Percentiles rank a stretch among this genome's conserved stretches.
These are phyloP conservation scores for Hypoxylon perforatum DNA, from an alignment of 495 filamentous ascomycete species.

Conservation along the genomic window DNA sequence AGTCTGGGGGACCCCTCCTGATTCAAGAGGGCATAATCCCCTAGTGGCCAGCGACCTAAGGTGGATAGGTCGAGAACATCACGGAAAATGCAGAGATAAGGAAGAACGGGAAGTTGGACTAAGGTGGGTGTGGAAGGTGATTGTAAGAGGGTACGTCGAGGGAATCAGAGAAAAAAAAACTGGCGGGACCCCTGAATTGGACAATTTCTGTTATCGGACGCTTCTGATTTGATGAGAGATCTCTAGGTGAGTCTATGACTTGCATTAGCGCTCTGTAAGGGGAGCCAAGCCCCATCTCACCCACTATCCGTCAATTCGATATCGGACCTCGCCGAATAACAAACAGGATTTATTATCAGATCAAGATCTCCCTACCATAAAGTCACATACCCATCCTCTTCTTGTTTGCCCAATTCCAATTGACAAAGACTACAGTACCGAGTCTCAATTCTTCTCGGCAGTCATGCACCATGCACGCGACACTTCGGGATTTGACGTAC, in stretches of 20 bases:
- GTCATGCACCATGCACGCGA: too few species aligned
- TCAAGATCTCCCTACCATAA: too few species aligned
- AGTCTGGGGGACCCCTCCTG: slow-evolving; percentile 6
- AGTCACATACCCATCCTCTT: too few species aligned
- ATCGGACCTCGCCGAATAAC: slow-evolving; percentile 31
- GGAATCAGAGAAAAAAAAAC: slow-evolving; percentile 11
- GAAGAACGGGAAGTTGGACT: slow-evolving; percentile 31
- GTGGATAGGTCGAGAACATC: slow-evolving; percentile 35
- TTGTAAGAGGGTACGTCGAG: slow-evolving; percentile 33
- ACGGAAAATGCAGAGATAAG: slow-evolving; percentile 35
- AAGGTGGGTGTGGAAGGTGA: slow-evolving; percentile 32
- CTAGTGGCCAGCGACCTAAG: slow-evolving; percentile 3
- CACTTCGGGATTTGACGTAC: neutral
- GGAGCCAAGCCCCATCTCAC: slow-evolving; percentile 3
- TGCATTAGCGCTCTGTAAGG: slow-evolving; percentile 33
- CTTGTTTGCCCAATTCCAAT: too few species aligned
- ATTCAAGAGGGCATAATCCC: slow-evolving; percentile 17
- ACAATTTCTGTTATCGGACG: slow-evolving; percentile 34
- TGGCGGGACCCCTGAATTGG: slow-evolving; percentile 30
- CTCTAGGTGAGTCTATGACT: slow-evolving; percentile 33
- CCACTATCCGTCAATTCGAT: slow-evolving; percentile 11
- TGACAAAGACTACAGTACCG: too few species aligned
- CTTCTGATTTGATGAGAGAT: slow-evolving; percentile 19
- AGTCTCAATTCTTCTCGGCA: too few species aligned
- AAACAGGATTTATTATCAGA: too few species aligned